Percentiles rank a stretch among this genome's conserved stretches.
These are phyloP conservation scores for Laetiporus sulphureus DNA, from an alignment of 1,284 basidiomycete species.

Conservation along the genomic window DNA sequence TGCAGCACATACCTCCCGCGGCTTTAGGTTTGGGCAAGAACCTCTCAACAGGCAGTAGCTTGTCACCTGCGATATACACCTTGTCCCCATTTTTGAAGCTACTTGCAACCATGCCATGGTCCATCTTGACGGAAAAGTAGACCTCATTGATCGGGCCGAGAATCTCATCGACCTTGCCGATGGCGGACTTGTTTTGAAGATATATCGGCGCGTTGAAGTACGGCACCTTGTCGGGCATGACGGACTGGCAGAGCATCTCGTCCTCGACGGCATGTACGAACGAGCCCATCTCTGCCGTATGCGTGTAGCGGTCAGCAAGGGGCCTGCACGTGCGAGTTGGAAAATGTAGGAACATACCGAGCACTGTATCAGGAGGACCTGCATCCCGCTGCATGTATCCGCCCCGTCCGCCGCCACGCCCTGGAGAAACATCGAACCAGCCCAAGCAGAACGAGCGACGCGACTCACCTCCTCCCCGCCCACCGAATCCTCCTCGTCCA, in stretches of 20 bases:
- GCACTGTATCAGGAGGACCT: conserved; percentile 81
- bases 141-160: conserved; percentile 98
- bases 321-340: neutral
- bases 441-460: neutral
- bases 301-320: neutral
- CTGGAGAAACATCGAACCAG: conserved; percentile 6
- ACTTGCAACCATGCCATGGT: conserved; percentile 89
- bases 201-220: conserved; percentile 99
- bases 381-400: conserved; percentile 62
- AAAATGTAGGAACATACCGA: conserved; percentile 5
- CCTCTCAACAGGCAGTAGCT: conserved; percentile 92
- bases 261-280: conserved; percentile 96
- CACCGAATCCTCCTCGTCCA: conserved; percentile 22
- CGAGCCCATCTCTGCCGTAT: conserved; percentile 69
- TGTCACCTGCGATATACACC: conserved; percentile 95
- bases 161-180: conserved; percentile 96
- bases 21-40: conserved; percentile 97
- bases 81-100: conserved; percentile 98
- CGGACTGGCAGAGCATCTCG: conserved; percentile 94
- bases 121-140: conserved; percentile 98
- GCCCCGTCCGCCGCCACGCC: conserved; percentile 24
- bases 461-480: conserved; percentile 17
- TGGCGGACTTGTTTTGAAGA: conserved; percentile 93
- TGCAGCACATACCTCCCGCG: conserved; percentile 48
- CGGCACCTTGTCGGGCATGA: conserved; percentile 86